Conservation (phyloP, 768 basidiomycete species). For the Agaricus blazei region DNA sequence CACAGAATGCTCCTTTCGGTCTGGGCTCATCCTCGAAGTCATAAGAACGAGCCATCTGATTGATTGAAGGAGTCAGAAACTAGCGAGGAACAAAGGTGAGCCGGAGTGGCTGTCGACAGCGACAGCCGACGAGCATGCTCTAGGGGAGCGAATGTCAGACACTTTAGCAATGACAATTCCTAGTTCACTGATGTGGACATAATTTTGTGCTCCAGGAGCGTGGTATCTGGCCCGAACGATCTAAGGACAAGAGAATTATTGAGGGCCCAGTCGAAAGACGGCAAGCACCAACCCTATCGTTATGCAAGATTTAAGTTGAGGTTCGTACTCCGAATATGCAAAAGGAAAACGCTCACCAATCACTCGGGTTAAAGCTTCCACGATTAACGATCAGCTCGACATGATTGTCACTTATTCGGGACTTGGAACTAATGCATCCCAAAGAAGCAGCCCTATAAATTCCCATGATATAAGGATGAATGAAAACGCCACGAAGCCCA, state of each 20-base stretch:
- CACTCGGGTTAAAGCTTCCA: not conserved
- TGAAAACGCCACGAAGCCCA: not conserved
- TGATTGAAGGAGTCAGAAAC: not conserved
- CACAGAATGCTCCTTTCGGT: not conserved
- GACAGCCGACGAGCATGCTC: not conserved
- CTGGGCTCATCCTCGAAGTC: not conserved
- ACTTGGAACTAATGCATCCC: not conserved
- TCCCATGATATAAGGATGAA: not conserved
- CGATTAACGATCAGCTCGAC: not conserved
- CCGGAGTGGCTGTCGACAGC: not conserved
- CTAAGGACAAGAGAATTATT: constrained; percentile 1
- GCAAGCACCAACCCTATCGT: constrained; percentile 2
- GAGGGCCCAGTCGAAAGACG: not conserved
- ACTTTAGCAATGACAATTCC: not conserved
- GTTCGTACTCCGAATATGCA: constrained; percentile 1
- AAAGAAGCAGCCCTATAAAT: constrained; percentile 2
- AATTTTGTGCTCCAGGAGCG: constrained; percentile 1
- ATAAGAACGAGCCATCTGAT: not conserved
- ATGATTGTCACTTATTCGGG: constrained; percentile 5
- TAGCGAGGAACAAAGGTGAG: not conserved
- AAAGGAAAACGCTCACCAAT: constrained; percentile 4
- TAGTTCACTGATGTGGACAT: not conserved
- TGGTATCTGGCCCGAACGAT: constrained; percentile 4
- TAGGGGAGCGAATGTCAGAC: not conserved
- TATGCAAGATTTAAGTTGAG: constrained; percentile 6